These are phyloP conservation scores for Phytophthora podocarpi DNA, from an alignment of 352 stramenopile genomes.

Conservation along the genomic window DNA sequence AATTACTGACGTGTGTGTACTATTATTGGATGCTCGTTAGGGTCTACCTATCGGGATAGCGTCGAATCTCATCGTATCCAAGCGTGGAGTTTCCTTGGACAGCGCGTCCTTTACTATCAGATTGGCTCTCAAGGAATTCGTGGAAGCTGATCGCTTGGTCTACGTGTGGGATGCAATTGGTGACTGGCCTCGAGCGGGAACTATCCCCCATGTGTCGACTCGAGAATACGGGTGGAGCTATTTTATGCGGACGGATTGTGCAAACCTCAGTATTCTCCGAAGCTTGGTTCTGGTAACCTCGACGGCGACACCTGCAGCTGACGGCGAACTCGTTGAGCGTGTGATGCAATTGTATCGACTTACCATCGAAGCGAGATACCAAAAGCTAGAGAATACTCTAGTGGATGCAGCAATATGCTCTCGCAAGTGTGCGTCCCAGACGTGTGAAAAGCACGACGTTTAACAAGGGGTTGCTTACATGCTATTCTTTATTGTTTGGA, in stretches of 20 bases:
- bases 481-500: too few species aligned
- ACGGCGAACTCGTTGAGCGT: constrained; percentile 10
- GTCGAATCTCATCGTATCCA: constrained; percentile 23
- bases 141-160: constrained; percentile 19
- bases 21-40: too few species aligned
- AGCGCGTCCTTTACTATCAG: constrained; percentile 17
- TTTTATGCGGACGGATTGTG: not conserved
- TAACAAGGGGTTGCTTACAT: too few species aligned
- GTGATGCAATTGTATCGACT: constrained; percentile 29
- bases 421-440: too few species aligned
- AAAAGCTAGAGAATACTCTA: constrained; percentile 28
- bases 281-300: constrained; percentile 20
- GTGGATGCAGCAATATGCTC: constrained; percentile 19
- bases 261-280: constrained; percentile 6
- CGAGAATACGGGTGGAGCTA: constrained; percentile 19
- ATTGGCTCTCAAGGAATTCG: constrained; percentile 20
- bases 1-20: too few species aligned
- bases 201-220: constrained; percentile 8
- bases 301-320: not conserved
- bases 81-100: constrained; percentile 15
- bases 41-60: constrained; percentile 14
- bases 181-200: constrained; percentile 9
- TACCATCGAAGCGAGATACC: constrained; percentile 25
- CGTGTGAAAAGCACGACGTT: too few species aligned
- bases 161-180: constrained; percentile 27